Evolutionary conservation across 2,329 filamentous ascomycete species (phyloP).

Genomic region (Talaromyces sp.): DNA sequence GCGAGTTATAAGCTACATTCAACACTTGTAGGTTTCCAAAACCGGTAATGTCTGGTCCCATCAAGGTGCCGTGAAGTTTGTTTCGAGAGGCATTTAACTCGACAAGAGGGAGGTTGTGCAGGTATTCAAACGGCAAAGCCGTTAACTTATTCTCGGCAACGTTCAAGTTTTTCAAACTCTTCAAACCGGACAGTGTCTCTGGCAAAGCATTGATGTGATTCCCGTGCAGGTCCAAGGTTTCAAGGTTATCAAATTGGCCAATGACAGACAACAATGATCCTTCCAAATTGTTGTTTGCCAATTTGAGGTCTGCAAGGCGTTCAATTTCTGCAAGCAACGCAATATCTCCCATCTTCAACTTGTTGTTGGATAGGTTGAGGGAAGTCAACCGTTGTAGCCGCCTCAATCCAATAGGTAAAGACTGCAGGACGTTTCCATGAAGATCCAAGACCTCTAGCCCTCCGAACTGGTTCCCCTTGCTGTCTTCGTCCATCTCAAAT

Average conservation of each 20-base stretch:
- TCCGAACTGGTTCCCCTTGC: constrained; percentile 70
- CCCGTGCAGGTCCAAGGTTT: constrained; percentile 73
- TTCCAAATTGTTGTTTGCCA: constrained; percentile 71
- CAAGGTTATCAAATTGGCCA: constrained; percentile 62
- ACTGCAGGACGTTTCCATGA: constrained; percentile 73
- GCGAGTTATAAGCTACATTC: constrained; percentile 71
- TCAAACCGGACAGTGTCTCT: constrained; percentile 60
- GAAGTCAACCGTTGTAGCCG: constrained; percentile 69
- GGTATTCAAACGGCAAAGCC: constrained; percentile 63
- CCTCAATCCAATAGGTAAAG: constrained; percentile 70
- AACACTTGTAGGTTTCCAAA: constrained; percentile 67
- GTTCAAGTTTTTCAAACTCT: constrained; percentile 69
- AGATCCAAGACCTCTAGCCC: constrained; percentile 77
- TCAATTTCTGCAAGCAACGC: constrained; percentile 69
- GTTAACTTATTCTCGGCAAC: constrained; percentile 73
- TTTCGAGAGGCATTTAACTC: constrained; percentile 77
- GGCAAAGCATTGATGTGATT: constrained; percentile 75
- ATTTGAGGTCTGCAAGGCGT: constrained; percentile 70
- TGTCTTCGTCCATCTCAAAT: constrained; percentile 61
- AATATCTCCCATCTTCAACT: constrained; percentile 66
- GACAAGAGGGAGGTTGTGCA: constrained; percentile 64
- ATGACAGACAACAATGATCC: constrained; percentile 65
- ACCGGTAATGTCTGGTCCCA: constrained; percentile 56
- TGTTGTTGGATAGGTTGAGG: constrained; percentile 82
- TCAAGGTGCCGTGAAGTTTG: constrained; percentile 66